Conservation (phyloP, 139 green algal species). For the Chlorella sp. region DNA sequence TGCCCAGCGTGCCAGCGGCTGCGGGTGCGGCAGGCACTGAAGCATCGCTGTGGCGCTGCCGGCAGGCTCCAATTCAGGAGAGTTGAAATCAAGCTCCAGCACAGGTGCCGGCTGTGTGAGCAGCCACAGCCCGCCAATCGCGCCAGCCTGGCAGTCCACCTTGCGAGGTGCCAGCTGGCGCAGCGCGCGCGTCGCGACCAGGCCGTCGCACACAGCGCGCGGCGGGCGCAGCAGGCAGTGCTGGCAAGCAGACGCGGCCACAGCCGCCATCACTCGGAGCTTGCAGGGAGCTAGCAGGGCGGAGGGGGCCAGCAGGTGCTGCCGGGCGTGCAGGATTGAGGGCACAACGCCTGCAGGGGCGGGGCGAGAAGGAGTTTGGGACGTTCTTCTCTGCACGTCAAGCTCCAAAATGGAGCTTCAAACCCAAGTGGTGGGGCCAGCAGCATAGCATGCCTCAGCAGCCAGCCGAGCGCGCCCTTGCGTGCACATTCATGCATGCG, state of each 20-base stretch:
- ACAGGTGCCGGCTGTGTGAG: not conserved
- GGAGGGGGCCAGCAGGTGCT: conserved; percentile 1
- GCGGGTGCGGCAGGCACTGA: not conserved
- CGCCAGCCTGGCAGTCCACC: not conserved
- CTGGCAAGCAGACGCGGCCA: not conserved
- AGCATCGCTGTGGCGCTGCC: not conserved
- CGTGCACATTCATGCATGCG: not conserved
- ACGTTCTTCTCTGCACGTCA: no score
- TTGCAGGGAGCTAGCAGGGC: not conserved
- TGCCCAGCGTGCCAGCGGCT: not conserved
- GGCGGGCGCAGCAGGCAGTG: conserved; percentile 3
- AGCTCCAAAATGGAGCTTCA: no score
- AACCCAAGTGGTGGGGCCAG: no score
- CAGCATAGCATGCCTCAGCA: no score
- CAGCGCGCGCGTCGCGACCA: not conserved
- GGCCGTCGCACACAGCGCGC: not conserved
- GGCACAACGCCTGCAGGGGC: not conserved
- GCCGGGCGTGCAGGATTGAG: not conserved
- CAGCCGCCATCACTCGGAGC: not conserved
- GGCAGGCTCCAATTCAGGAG: not conserved
- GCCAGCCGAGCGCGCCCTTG: not conserved
- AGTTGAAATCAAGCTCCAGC: not conserved
- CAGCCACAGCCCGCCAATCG: not conserved
- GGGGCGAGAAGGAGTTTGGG: not conserved
- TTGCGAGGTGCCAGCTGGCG: conserved; percentile 12